Percentiles rank a stretch among this genome's conserved stretches.
These are phyloP conservation scores for Aspergillus indologenus DNA, from an alignment of 495 filamentous ascomycete species.

Conservation along the genomic window DNA sequence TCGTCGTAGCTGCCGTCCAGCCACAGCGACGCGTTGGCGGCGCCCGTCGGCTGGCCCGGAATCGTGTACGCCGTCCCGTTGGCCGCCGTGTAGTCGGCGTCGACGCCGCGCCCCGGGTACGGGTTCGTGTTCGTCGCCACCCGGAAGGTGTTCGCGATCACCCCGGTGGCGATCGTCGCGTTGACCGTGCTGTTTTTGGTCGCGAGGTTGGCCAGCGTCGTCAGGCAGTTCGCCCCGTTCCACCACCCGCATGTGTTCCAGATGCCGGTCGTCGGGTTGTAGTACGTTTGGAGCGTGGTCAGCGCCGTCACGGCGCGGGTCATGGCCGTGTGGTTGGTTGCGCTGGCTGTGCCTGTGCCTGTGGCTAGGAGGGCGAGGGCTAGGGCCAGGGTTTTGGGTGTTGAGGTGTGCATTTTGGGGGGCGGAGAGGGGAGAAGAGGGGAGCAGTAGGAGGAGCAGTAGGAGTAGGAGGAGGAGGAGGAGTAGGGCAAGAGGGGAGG, in stretches of 20 bases:
- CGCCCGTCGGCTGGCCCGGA: not conserved
- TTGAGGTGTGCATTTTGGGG: not conserved
- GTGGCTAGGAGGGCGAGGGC: not conserved
- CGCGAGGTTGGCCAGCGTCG: slow-evolving; percentile 1
- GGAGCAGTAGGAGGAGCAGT: too few relatives aligned
- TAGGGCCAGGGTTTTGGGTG: too few relatives aligned
- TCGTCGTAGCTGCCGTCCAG: slow-evolving; percentile 68
- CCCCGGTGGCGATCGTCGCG: slow-evolving; percentile 28
- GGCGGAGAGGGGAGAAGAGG: too few relatives aligned
- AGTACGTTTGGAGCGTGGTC: slow-evolving; percentile 1
- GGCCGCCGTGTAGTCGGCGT: slow-evolving; percentile 13
- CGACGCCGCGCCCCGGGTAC: slow-evolving; percentile 19
- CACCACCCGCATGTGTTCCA: slow-evolving; percentile 6
- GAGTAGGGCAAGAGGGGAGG: too few relatives aligned
- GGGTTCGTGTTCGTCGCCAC: slow-evolving; percentile 30
- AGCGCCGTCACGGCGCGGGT: not conserved
- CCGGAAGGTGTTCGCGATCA: slow-evolving; percentile 44
- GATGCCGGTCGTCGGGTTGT: not conserved
- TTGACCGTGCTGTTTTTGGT: not conserved
- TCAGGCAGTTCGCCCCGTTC: slow-evolving; percentile 5
- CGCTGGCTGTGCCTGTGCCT: not conserved
- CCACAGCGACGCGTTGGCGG: slow-evolving; percentile 28
- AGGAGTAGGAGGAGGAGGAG: too few relatives aligned
- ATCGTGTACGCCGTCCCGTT: not conserved
- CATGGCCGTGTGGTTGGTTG: not conserved